Evolutionary conservation across 2,329 filamentous ascomycete species (phyloP).

Genomic region (Xylariaceae sp.): DNA sequence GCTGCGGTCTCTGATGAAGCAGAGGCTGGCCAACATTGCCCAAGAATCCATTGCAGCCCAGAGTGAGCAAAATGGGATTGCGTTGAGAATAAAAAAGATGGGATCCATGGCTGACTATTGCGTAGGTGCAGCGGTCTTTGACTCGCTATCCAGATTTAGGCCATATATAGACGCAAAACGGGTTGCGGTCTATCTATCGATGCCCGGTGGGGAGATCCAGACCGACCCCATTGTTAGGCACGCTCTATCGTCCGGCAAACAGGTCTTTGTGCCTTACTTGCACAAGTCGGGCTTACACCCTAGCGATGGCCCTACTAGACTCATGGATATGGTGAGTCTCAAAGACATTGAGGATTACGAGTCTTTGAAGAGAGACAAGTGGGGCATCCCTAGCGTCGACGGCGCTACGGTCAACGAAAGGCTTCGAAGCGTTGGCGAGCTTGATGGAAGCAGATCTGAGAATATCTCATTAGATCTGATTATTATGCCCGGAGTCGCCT

Average conservation of each 20-base stretch:
- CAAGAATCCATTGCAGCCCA: conserved; percentile 66
- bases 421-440: conserved; percentile 72
- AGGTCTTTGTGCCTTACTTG: conserved; percentile 90
- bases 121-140: conserved; percentile 66
- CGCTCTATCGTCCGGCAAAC: conserved; percentile 75
- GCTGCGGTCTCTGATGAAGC: conserved; percentile 71
- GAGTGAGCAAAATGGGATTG: conserved; percentile 57
- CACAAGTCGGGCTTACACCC: conserved; percentile 59
- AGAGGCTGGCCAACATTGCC: conserved; percentile 62
- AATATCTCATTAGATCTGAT: conserved; percentile 74
- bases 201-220: conserved; percentile 85
- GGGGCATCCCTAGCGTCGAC: conserved; percentile 91
- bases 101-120: conserved; percentile 7
- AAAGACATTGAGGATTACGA: conserved; percentile 76
- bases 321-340: conserved; percentile 96
- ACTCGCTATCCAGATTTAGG: conserved; percentile 65
- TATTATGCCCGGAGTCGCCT: conserved; percentile 89
- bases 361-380: conserved; percentile 74
- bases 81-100: background rate
- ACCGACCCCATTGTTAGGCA: conserved; percentile 81
- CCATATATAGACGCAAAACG: conserved; percentile 75
- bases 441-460: conserved; percentile 48
- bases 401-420: conserved; percentile 65
- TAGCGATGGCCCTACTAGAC: conserved; percentile 57
- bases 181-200: conserved; percentile 89